Conservation (phyloP, 345 rosid species). For the Eucalyptus regnans region DNA sequence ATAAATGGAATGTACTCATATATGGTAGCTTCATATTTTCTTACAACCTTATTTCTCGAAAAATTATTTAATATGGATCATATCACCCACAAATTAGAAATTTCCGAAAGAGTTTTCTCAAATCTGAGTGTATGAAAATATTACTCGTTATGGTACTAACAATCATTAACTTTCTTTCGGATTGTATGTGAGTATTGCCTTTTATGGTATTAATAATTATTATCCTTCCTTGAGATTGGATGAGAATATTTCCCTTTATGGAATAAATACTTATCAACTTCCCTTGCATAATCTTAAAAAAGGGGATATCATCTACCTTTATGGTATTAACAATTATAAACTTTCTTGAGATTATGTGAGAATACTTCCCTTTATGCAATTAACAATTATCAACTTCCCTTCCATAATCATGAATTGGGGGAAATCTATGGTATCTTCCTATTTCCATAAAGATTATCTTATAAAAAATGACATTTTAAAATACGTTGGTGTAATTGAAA, state of each 20-base stretch:
- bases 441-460: not conserved
- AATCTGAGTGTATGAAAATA: not conserved
- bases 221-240: not conserved
- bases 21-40: not conserved
- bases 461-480: not conserved
- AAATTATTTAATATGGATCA: not conserved
- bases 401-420: not conserved
- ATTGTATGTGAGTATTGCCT: not conserved
- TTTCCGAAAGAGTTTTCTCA: not conserved
- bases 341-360: not conserved
- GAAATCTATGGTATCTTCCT: not conserved
- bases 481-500: not conserved
- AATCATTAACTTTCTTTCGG: not conserved
- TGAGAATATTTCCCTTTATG: not conserved
- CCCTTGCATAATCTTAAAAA: not conserved
- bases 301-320: not conserved
- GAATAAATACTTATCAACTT: not conserved
- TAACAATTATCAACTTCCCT: not conserved
- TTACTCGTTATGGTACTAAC: not conserved
- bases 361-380: not conserved
- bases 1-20: not conserved
- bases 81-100: not conserved
- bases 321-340: not conserved
- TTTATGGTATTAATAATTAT: not conserved
- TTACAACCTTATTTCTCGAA: not conserved